Conservation (phyloP, 2,329 filamentous ascomycete genomes). For the Thielaviopsis ethacetica region DNA sequence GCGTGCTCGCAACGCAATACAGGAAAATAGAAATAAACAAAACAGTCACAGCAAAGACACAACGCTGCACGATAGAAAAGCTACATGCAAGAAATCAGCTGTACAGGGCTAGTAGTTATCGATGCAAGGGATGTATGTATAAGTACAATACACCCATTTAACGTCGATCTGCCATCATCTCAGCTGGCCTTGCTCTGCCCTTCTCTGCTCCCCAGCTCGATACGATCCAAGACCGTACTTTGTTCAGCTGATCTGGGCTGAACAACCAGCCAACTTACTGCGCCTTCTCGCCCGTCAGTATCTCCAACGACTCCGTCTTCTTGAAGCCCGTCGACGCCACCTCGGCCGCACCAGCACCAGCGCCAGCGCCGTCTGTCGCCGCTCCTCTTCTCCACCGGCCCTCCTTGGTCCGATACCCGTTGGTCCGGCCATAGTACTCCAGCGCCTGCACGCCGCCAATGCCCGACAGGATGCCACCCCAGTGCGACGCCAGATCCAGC, state of each 20-base stretch:
- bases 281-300: constrained; percentile 10
- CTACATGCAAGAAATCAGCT: not conserved
- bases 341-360: not conserved
- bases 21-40: not conserved
- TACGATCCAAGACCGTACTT: too few relatives aligned
- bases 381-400: constrained; percentile 7
- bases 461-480: constrained; percentile 34
- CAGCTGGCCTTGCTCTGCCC: not conserved
- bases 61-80: too few relatives aligned
- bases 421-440: constrained; percentile 13
- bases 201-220: not conserved
- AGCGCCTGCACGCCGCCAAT: constrained; percentile 24
- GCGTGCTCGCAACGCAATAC: not conserved
- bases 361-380: not conserved
- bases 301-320: constrained; percentile 11
- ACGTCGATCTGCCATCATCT: not conserved
- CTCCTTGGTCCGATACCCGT: constrained; percentile 7
- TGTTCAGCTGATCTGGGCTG: not conserved
- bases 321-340: not conserved
- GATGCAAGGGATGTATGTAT: not conserved
- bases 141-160: not conserved
- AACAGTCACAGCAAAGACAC: not conserved
- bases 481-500: constrained; percentile 36
- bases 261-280: not conserved
- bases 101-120: not conserved